Base-by-base conservation (phyloP, 163 green algal genomes). In the Prototheca stagnorum region DNA sequence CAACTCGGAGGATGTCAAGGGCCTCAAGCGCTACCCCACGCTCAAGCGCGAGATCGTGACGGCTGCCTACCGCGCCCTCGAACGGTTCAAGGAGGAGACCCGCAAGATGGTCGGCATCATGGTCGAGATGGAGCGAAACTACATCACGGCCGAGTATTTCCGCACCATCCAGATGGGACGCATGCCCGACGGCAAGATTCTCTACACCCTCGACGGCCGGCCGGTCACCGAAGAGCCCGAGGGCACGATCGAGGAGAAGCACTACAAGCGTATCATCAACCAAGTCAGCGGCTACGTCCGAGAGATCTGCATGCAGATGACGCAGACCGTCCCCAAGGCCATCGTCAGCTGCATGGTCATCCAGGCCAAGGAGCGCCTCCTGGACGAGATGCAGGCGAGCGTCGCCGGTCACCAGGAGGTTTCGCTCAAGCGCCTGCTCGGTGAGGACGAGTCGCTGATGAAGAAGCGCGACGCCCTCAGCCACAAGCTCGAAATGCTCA, bases 91-190 rank as follows among this genome's bases (percentile, higher is more conserved):
- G 57, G 71, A 81, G 44, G 65, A 73, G 22, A 72, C 73, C 6
- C 62, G 72, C 24, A 62, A 69, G 24, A 88, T 80, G 74, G 78
- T 92, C 26, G 61, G 24, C 43, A 73, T 70, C 12, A 71, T 92
- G 59, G 81, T 92, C 36, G 81, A 90, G 58, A 93, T 94, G 84
- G 84, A 94, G 74, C 71, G 76, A 25, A 80, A 68, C 47, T 94
- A 93, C 72, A 78, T 93, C 29, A 92, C 81, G 0, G 84, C 83
- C n/a, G 82, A 87, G 51, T 86, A 92, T 59, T 94, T 94, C 73
- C 65, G 76, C 19, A 79, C 88, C 51, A 92, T 94, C 53, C 75
- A 92, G 53, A 74, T 70, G 58, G 37, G 53, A 26, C 53, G 47
- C 39, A 69, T 68, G 58, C 61, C 61, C 19, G 61, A 70, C 39